Evolutionary conservation across 164 flowering plant genomes (phyloP), one percentile per base, ranked within the genome.

Genomic region (Tinospora cordifolia): DNA sequence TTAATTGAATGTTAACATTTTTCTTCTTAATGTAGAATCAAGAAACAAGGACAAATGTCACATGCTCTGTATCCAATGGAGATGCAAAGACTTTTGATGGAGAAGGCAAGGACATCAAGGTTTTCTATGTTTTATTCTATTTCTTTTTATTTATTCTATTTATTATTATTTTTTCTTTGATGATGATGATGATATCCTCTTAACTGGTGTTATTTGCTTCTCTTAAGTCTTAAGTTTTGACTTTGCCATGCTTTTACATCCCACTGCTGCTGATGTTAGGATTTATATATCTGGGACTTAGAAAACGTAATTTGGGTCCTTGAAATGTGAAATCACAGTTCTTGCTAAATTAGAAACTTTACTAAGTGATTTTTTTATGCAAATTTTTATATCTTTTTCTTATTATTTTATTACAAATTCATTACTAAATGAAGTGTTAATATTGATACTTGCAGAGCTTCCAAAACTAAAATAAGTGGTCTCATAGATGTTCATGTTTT

Each of bases 51-150:
- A 63, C 72, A 73, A 10, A 6, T 65, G 65, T 36, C 67, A 70
- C 57, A 25, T 58, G 67, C 69, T 17, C 62, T 22, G 2, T 72
- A 63, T 3, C 39, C 22, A 47, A 19, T 30, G 76, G 74, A 60
- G 73, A 71, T 65, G 72, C 70, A 49, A 66, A 66, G 41, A 59
- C 68, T 30, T 60, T 38, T 5, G 68, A 69, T 68, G 64, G 60
- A 54, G 70, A 26, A 63, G 73, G 69, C 40, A 39, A 79, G n/a
- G 60, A 74, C 25, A 80, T 85, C 66, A 75, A 87, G 88, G 88
- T 87, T 2, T 30, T n/a, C n/a, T n/a, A n/a, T n/a, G n/a, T n/a
- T n/a, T n/a, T n/a, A n/a, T n/a, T n/a, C n/a, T n/a, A n/a, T n/a
- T n/a, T n/a, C n/a, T n/a, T n/a, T n/a, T n/a, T n/a, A n/a, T n/a